Base-by-base conservation (phyloP, 2,329 filamentous ascomycete genomes). In the Calonectria montana region DNA sequence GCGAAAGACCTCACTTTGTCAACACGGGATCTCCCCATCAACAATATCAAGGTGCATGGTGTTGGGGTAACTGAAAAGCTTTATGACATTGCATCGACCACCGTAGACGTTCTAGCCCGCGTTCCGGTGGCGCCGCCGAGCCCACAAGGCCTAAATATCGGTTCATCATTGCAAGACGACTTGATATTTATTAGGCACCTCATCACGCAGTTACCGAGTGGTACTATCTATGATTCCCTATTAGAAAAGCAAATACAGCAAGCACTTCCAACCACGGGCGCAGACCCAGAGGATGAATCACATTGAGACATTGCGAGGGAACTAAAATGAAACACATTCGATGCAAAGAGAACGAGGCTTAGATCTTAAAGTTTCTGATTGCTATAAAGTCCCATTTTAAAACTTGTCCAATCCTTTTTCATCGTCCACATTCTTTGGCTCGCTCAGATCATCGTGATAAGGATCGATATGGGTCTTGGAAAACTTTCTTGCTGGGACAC, bases 61-160 rank as follows among this genome's bases (percentile, higher is more conserved):
- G 84, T 85, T 12, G 86, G 86, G 0, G 73, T 87, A n/a, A 87
- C 86, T 0, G 86, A 87, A 68, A 87, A 87, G 71, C 73, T 87
- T 0, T 87, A 85, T 47, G 86, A 87, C 41, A 81, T 87, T 29
- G 84, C 85, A 0, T 86, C 83, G 0, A 82, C 85, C 0, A 83
- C 86, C 1, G 82, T 86, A 1, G 86, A 87, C 57, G 86, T 87
- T 2, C 75, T 87, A 1, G 85, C 86, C 0, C 81, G 84, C 0
- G 81, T 87, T 0, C 86, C 85, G 0, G 77, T 81, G 4, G 73
- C 74, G n/a, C 76, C 79, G 0, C 73, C 77, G 29, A 81, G 72
- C 15, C 78, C 74, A 10, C 80, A 78, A 37, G 75, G 74, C 0
- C 53, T 78, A 0, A 75, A 74, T 0, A 76, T 79, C 57, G 78